Evolutionary conservation across 176 grass and related monocot species (phyloP).

Genomic region (Cocos nucifera): DNA sequence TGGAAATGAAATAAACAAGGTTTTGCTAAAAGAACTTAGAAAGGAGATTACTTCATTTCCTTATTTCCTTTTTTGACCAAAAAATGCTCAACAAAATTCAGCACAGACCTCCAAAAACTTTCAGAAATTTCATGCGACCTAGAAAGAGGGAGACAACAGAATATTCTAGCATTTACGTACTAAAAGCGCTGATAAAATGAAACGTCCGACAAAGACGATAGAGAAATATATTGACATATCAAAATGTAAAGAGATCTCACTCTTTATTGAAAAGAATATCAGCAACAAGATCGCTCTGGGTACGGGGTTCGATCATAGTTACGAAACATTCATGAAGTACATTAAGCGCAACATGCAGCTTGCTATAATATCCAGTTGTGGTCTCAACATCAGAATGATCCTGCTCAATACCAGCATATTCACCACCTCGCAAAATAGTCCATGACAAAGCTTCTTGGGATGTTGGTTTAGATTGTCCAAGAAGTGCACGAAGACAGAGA

Average conservation of each 20-base stretch:
- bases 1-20: no score
- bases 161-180: no score
- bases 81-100: no score
- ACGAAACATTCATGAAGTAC: conserved; percentile 12
- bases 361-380: background rate
- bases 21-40: no score
- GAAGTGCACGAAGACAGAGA: background rate
- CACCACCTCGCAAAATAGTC: background rate
- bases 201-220: no score
- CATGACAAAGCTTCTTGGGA: background rate
- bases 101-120: no score
- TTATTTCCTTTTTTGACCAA: no score
- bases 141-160: no score
- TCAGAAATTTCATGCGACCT: no score
- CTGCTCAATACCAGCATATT: background rate
- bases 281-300: conserved; percentile 10
- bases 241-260: conserved; percentile 3
- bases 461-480: conserved; percentile 8
- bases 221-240: no score
- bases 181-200: no score
- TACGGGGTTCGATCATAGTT: conserved; percentile 9
- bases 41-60: no score
- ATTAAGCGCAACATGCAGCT: conserved; percentile 3
- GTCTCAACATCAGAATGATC: conserved; percentile 1
- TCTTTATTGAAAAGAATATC: conserved; percentile 17